These are phyloP conservation scores for Ceratobasidium sp. DNA, from an alignment of 1,284 basidiomycete genomes.

Conservation along the genomic window DNA sequence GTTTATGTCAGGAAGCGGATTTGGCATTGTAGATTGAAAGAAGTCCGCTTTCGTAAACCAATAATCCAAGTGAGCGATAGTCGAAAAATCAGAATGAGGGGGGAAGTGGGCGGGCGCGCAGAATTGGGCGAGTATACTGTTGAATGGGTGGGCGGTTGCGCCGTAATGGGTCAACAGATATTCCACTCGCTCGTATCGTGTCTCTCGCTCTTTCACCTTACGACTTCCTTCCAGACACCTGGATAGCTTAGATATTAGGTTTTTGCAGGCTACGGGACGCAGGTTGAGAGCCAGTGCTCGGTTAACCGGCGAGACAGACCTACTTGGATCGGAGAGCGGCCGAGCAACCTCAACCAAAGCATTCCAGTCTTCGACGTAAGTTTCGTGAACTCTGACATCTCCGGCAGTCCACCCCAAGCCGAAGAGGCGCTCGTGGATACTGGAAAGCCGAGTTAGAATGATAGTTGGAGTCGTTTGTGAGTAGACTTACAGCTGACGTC, in stretches of 20 bases:
- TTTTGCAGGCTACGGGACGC: neutral
- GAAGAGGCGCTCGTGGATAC: neutral
- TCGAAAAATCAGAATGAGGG: neutral
- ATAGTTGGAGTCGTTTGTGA: neutral
- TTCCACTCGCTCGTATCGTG: neutral
- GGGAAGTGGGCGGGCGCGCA: neutral
- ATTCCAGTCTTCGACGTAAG: neutral
- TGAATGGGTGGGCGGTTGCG: neutral
- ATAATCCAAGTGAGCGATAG: neutral
- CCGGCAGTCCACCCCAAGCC: neutral
- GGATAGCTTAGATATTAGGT: neutral
- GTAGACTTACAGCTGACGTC: neutral
- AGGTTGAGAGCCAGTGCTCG: neutral
- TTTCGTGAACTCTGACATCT: neutral
- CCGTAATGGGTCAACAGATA: too few species aligned
- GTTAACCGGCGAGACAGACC: neutral
- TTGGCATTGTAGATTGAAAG: neutral
- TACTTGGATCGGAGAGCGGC: constrained; percentile 12
- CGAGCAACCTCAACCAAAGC: constrained; percentile 9
- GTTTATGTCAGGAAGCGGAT: neutral
- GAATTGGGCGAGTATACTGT: neutral
- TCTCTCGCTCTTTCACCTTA: neutral
- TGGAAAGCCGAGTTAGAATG: neutral
- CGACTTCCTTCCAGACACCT: constrained; percentile 8
- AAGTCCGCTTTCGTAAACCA: too few species aligned